phyloP scores from a whole-genome alignment of 352 stramenopile genomes.

The Phytophthora citricola region DNA sequence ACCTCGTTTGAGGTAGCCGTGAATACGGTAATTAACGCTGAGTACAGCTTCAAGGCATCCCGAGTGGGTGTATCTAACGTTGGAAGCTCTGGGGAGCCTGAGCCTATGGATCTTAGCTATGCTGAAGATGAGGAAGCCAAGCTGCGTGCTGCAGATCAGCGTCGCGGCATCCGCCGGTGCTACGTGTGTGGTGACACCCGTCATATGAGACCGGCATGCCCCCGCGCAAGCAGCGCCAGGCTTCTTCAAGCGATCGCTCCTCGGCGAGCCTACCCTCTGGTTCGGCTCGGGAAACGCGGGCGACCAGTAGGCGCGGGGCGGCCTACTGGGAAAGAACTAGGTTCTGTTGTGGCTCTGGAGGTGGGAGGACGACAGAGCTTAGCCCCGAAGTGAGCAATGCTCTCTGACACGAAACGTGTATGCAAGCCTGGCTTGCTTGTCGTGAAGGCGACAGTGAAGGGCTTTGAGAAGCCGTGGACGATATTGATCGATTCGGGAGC shows the following conservation, averaged over 20 bases:
- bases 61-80: no score
- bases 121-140: slow-evolving; percentile 53
- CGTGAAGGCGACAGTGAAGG: not conserved
- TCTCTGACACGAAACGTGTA: slow-evolving; percentile 11
- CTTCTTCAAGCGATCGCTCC: not conserved
- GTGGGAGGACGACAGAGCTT: not conserved
- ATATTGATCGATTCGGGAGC: slow-evolving; percentile 12
- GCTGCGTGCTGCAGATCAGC: slow-evolving; percentile 70
- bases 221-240: not conserved
- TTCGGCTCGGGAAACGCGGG: not conserved
- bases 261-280: not conserved
- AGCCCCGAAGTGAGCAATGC: not conserved
- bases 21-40: no score
- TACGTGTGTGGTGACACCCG: slow-evolving; percentile 16
- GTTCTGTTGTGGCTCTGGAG: not conserved
- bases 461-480: no score
- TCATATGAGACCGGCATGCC: not conserved
- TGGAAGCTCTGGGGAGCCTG: no score
- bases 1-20: no score
- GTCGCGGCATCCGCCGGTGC: slow-evolving; percentile 22
- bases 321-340: no score
- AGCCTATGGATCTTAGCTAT: slow-evolving; percentile 4
- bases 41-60: no score
- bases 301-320: no score
- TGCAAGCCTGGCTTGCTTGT: slow-evolving; percentile 14